Evolutionary conservation across 768 basidiomycete genomes (phyloP).

Genomic region (Suillus americanus): DNA sequence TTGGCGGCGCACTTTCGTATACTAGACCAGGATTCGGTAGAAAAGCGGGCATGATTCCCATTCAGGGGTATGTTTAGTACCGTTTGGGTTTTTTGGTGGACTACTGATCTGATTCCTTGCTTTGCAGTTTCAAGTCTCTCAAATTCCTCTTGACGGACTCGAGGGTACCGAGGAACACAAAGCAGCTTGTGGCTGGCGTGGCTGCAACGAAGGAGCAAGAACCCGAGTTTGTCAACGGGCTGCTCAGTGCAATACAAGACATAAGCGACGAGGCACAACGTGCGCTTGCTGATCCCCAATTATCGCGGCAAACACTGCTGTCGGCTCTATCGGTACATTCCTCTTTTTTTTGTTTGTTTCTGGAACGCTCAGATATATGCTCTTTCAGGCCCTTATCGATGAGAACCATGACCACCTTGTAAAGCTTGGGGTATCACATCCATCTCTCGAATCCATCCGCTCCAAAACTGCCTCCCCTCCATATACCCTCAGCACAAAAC

Average conservation of each 20-base stretch:
- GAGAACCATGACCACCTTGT: conserved; percentile 90
- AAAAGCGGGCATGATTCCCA: conserved; percentile 79
- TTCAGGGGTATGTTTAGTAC: conserved; percentile 62
- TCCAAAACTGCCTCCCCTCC: conserved; percentile 62
- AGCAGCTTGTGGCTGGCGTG: conserved; percentile 91
- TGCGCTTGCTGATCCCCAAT: conserved; percentile 69
- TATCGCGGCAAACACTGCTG: conserved; percentile 66
- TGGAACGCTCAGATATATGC: neutral
- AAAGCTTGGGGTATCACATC: conserved; percentile 88
- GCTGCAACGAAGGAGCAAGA: conserved; percentile 72
- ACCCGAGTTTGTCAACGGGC: conserved; percentile 78
- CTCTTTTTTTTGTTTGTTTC: conserved; percentile 10
- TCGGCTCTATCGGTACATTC: conserved; percentile 66
- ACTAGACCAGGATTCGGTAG: conserved; percentile 76
- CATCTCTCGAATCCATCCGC: conserved; percentile 79
- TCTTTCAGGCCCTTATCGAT: conserved; percentile 66
- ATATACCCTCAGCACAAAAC: conserved; percentile 81
- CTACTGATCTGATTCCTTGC: conserved; percentile 3
- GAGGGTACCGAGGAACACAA: conserved; percentile 90
- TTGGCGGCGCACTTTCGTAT: conserved; percentile 91
- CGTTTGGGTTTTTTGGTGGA: conserved; percentile 3
- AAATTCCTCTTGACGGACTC: conserved; percentile 92
- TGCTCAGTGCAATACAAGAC: conserved; percentile 78
- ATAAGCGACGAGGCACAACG: conserved; percentile 83
- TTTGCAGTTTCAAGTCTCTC: conserved; percentile 80